Evolutionary conservation across 2,329 filamentous ascomycete species (phyloP), one percentile per base, ranked within the genome.

Genomic region (Claviceps sorghi): DNA sequence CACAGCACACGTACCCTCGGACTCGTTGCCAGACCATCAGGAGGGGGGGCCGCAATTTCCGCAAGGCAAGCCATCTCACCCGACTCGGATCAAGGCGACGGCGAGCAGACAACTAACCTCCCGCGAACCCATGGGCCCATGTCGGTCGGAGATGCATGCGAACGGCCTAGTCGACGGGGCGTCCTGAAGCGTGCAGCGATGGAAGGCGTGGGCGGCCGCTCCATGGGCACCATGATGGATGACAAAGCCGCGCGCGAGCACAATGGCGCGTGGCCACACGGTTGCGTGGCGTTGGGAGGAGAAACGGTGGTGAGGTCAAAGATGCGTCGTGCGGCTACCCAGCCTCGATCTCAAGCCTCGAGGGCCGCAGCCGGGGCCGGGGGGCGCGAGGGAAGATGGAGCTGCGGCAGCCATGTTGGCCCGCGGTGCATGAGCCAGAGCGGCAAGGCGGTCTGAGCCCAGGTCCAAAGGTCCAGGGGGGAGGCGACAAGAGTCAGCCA

Each of bases 301-400:
- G n/a, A 45, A 51, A 46, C 41, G 49, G 30, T 51, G 41, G 49
- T 51, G 49, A 34, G 41, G 49, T 51, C 38, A 42, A 30, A 36
- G 41, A 40, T 38, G 41, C 26, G 32, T 43, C 10, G 38, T 11
- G 48, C 32, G 40, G 26, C 36, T n/a, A 41, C 15, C 21, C 22
- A 26, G 40, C 26, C 41, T n/a, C n/a, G n/a, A n/a, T n/a, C n/a
- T n/a, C n/a, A n/a, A n/a, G n/a, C n/a, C n/a, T n/a, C n/a, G n/a
- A n/a, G n/a, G n/a, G n/a, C n/a, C n/a, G n/a, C n/a, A n/a, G n/a
- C n/a, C n/a, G n/a, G n/a, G n/a, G n/a, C n/a, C n/a, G n/a, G n/a
- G n/a, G n/a, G n/a, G n/a, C n/a, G n/a, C n/a, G n/a, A n/a, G n/a
- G n/a, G n/a, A n/a, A n/a, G n/a, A n/a, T n/a, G n/a, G n/a, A n/a